Evolutionary conservation across 352 stramenopile species (phyloP).

Genomic region (Elongisporangium undulatum): DNA sequence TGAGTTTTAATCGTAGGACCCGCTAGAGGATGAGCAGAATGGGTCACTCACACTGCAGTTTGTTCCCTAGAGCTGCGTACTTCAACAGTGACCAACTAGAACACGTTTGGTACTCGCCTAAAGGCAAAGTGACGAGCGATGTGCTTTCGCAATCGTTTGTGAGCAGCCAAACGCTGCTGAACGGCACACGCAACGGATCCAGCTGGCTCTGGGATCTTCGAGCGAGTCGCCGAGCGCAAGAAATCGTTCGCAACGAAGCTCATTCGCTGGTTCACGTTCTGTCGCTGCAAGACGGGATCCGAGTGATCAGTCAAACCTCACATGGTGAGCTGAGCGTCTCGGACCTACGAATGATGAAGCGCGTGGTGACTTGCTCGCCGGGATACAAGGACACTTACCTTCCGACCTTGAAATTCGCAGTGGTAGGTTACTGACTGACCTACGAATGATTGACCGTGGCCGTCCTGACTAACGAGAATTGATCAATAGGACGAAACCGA

Average conservation of each 20-base stretch:
- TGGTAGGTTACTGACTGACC: no score
- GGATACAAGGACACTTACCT: constrained; percentile 23
- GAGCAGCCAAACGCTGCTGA: constrained; percentile 31
- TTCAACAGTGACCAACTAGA: constrained; percentile 11
- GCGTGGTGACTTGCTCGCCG: constrained; percentile 26
- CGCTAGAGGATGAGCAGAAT: no score
- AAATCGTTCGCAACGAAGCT: constrained; percentile 2
- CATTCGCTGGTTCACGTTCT: constrained; percentile 31
- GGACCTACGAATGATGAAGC: constrained; percentile 37
- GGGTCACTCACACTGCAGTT: no score
- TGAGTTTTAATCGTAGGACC: no score
- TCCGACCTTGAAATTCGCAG: constrained; percentile 24
- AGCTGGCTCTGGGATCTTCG: constrained; percentile 54
- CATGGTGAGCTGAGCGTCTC: constrained; percentile 36
- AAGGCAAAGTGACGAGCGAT: constrained; percentile 22
- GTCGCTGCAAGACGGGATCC: constrained; percentile 30
- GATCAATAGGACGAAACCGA: constrained; percentile 19
- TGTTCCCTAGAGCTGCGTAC: constrained; percentile 14
- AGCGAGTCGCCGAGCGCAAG: constrained; percentile 8
- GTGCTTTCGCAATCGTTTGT: constrained; percentile 44
- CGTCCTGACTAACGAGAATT: not conserved
- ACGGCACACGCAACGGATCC: constrained; percentile 38
- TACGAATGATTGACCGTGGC: no score
- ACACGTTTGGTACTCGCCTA: constrained; percentile 13
- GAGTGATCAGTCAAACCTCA: constrained; percentile 38